Evolutionary conservation across 1,284 basidiomycete species (phyloP), one percentile per base, ranked within the genome.

Genomic region (Ceratobasidium sp.): DNA sequence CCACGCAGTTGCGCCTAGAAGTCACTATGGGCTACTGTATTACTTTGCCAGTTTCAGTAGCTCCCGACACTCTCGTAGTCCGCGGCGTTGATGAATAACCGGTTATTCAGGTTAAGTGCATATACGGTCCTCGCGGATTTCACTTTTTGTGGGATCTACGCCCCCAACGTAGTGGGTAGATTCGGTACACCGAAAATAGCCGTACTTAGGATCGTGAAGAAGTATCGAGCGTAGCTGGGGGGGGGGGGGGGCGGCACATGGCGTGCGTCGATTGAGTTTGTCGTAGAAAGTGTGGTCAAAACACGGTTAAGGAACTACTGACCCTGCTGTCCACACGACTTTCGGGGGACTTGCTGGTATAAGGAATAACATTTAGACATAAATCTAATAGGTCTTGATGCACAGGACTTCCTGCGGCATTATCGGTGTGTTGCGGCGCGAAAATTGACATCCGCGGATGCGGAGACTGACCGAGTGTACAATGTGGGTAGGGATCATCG

Each of bases 251-350:
- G n/a, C n/a, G n/a, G n/a, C 31, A 59, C 34, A 37, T 19, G 19
- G 43, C 34, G 19, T 19, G 43, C 19, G 11, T 39, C 37, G 56
- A 59, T 59, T 59, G 56, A 37, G 56, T 59, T 59, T 59, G 31
- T 16, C n/a, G 34, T 37, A 56, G 27, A n/a, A 37, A 8, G 34
- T 22, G 6, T 34, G 56, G 37, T 39, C 56, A 29, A 14, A 14
- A 56, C 6, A 59, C 56, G 34, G n/a, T 59, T 39, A 39, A 59
- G 56, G 56, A 59, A 59, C 22, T 34, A 39, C 56, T 59, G 56
- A 59, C 29, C 56, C 56, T n/a, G n/a, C 16, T 59, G 34, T 22
- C 31, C n/a, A 16, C 8, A 59, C 11, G 53, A 2, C 24, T 56
- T 56, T 29, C 27, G 19, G 53, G 53, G 16, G 56, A 46, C 29